A percentile compares a stretch with the other conserved stretches of the same genome.
These are phyloP conservation scores for Helicostylum pulchrum DNA, from an alignment of 192 early-diverging fungal genomes.

Conservation along the genomic window DNA sequence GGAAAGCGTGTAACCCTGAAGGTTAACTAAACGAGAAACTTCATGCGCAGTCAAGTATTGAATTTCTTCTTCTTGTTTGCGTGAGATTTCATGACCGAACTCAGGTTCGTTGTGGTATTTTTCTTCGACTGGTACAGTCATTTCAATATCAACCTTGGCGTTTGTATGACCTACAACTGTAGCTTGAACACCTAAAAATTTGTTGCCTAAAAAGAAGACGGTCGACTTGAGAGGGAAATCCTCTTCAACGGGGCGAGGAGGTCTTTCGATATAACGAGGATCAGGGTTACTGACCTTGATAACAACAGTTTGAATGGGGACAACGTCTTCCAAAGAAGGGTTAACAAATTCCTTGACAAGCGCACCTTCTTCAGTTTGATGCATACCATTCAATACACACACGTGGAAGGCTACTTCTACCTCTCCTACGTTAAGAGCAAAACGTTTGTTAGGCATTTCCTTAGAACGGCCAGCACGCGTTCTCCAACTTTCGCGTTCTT, in stretches of 20 bases:
- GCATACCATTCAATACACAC: constrained; percentile 61
- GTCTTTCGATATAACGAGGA: constrained; percentile 69
- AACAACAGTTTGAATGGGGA: constrained; percentile 64
- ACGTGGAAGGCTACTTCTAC: constrained; percentile 61
- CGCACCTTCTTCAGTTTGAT: constrained; percentile 63
- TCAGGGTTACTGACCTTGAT: constrained; percentile 57
- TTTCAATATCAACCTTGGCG: constrained; percentile 38
- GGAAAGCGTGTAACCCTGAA: constrained; percentile 68
- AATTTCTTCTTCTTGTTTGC: constrained; percentile 14
- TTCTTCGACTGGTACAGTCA: constrained; percentile 35
- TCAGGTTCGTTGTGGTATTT: constrained; percentile 35
- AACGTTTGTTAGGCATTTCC: constrained; percentile 64
- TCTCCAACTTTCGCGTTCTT: constrained; percentile 50
- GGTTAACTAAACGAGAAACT: constrained; percentile 64
- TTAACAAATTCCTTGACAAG: constrained; percentile 69
- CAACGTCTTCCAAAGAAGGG: constrained; percentile 38
- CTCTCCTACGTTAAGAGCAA: constrained; percentile 65
- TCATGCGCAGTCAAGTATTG: constrained; percentile 52
- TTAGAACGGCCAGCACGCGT: constrained; percentile 60
- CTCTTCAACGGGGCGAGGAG: constrained; percentile 59
- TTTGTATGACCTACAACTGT: constrained; percentile 61
- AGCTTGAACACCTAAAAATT: constrained; percentile 69
- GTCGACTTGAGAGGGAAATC: constrained; percentile 69
- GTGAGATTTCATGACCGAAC: constrained; percentile 49
- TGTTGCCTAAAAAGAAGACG: constrained; percentile 79